Percentiles rank a stretch among this genome's conserved stretches.
Evolutionary conservation across 164 flowering plant genomes (phyloP).

Genomic region (Buxus sempervirens): DNA sequence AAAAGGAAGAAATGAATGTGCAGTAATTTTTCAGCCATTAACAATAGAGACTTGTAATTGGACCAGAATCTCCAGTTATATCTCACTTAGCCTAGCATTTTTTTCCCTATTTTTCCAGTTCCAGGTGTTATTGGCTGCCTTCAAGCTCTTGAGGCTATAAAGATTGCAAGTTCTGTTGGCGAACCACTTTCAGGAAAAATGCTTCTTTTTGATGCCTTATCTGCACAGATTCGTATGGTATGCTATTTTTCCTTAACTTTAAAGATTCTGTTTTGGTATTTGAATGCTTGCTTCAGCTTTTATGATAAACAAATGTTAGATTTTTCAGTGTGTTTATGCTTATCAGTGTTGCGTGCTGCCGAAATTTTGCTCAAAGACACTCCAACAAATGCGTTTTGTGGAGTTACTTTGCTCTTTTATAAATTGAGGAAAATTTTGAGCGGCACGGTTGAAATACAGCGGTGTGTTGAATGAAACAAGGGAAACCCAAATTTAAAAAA

Average conservation of each 20-base stretch:
- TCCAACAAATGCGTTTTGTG: too few relatives aligned
- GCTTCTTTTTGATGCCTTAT: conserved; percentile 92
- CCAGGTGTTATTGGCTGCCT: conserved; percentile 97
- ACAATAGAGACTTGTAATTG: neutral
- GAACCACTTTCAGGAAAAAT: conserved; percentile 87
- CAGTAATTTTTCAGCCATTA: neutral
- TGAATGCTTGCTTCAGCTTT: neutral
- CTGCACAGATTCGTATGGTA: conserved; percentile 79
- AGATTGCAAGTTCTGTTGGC: conserved; percentile 79
- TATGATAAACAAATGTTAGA: neutral
- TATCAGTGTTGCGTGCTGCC: too few relatives aligned
- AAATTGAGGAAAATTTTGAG: too few relatives aligned
- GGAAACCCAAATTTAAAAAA: too few relatives aligned
- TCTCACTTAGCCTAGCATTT: neutral
- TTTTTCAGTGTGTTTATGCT: too few relatives aligned
- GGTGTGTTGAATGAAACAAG: too few relatives aligned
- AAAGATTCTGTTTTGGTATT: neutral
- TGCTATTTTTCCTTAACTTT: conserved; percentile 16
- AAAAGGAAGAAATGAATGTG: neutral
- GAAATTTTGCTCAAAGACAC: too few relatives aligned
- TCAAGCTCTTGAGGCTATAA: conserved; percentile 95
- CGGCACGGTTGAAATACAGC: too few relatives aligned
- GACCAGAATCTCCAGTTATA: neutral
- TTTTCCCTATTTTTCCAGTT: conserved; percentile 38
- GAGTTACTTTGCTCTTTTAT: too few relatives aligned